These are phyloP conservation scores for Globisporangium acanthophoron DNA, from an alignment of 352 stramenopile species.

Conservation along the genomic window DNA sequence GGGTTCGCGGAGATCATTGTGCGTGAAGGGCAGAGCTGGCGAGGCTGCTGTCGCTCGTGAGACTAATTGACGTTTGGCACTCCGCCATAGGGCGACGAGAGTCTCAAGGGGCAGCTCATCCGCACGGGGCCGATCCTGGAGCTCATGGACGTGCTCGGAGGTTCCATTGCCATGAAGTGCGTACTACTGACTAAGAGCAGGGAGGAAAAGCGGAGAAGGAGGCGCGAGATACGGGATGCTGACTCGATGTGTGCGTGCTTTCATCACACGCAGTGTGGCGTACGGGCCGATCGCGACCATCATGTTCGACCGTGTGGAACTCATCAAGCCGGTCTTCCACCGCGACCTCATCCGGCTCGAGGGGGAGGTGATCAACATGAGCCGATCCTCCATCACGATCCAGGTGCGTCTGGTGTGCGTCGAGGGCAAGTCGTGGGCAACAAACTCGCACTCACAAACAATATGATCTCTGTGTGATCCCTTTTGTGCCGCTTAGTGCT, in stretches of 20 bases:
- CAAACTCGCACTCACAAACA: no score
- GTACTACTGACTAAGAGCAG: background rate
- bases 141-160: slow-evolving; percentile 48
- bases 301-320: slow-evolving; percentile 56
- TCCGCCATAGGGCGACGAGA: slow-evolving; percentile 32
- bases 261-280: slow-evolving; percentile 25
- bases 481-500: slow-evolving; percentile 33
- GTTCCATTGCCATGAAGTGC: slow-evolving; percentile 27
- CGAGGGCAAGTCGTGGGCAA: slow-evolving; percentile 30
- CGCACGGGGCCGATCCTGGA: slow-evolving; percentile 44
- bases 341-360: slow-evolving; percentile 59
- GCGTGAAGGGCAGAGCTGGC: slow-evolving; percentile 4
- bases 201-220: no score
- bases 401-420: background rate
- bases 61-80: background rate
- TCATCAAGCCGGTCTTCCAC: slow-evolving; percentile 57
- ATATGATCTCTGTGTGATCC: no score
- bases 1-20: slow-evolving; percentile 59
- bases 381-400: slow-evolving; percentile 39
- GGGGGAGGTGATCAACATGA: slow-evolving; percentile 56
- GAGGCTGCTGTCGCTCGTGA: background rate
- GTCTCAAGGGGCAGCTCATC: slow-evolving; percentile 33
- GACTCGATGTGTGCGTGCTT: background rate
- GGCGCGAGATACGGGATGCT: background rate
- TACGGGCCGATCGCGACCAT: slow-evolving; percentile 58